A percentile compares a stretch with the other conserved stretches of the same genome.
Evolutionary conservation across 2,329 filamentous ascomycete genomes (phyloP).

Genomic region (Nothophaeocryptopus gaeumannii): DNA sequence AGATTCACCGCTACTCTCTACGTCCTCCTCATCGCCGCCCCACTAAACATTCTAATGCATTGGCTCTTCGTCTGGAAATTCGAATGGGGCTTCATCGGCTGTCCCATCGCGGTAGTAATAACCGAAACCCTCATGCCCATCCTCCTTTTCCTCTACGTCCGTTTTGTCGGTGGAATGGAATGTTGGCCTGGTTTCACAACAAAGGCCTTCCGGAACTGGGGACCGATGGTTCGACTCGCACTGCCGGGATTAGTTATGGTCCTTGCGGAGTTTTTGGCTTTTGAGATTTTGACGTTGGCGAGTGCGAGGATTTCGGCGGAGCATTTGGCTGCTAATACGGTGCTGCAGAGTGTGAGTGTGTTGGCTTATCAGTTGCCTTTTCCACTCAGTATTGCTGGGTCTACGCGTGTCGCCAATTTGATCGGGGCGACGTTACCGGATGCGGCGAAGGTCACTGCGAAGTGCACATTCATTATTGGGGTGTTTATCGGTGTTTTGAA

Average conservation of each 20-base stretch:
- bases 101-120: constrained; percentile 72
- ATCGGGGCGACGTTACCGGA: constrained; percentile 82
- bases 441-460: constrained; percentile 76
- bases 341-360: constrained; percentile 72
- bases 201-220: constrained; percentile 71
- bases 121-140: constrained; percentile 73
- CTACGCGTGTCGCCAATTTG: constrained; percentile 84
- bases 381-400: constrained; percentile 81
- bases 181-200: constrained; percentile 80
- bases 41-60: constrained; percentile 76
- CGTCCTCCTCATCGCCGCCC: constrained; percentile 77
- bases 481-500: constrained; percentile 76
- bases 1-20: constrained; percentile 81
- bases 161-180: constrained; percentile 66
- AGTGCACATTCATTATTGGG: constrained; percentile 68
- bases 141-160: constrained; percentile 71
- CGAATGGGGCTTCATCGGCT: constrained; percentile 70
- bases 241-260: constrained; percentile 92
- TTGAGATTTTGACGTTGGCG: constrained; percentile 84
- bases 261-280: constrained; percentile 80
- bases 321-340: constrained; percentile 81
- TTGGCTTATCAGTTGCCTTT: constrained; percentile 92
- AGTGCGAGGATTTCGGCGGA: constrained; percentile 75
- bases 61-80: constrained; percentile 70
- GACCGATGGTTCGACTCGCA: constrained; percentile 80